A percentile compares a stretch with the other conserved stretches of the same genome.
phyloP scores from a whole-genome alignment of 129 eudicot genomes.

The Flaveria brownii region DNA sequence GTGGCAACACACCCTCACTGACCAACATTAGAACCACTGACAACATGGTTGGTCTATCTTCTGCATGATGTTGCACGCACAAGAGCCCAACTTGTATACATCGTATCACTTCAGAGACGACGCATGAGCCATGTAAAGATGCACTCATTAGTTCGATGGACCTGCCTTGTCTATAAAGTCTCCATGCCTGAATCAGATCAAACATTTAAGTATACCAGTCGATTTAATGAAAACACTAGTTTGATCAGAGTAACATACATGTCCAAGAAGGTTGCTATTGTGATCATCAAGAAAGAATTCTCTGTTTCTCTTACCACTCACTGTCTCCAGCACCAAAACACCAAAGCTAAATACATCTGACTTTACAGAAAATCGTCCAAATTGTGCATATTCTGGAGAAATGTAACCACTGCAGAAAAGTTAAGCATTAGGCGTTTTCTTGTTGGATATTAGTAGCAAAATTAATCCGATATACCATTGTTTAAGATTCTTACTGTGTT shows the following conservation, averaged over 20 bases:
- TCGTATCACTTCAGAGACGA: slow-evolving; percentile 22
- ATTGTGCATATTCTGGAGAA: slow-evolving; percentile 49
- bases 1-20: slow-evolving; percentile 37
- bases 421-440: neutral
- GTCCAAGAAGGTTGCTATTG: slow-evolving; percentile 48
- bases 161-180: slow-evolving; percentile 24
- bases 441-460: neutral
- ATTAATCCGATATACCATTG: neutral
- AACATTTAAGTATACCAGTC: slow-evolving; percentile 2
- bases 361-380: slow-evolving; percentile 43
- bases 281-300: slow-evolving; percentile 44
- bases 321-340: slow-evolving; percentile 44
- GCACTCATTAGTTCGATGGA: slow-evolving; percentile 22
- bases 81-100: slow-evolving; percentile 44
- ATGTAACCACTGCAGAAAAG: slow-evolving; percentile 42
- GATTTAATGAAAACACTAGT: neutral
- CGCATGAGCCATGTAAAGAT: slow-evolving; percentile 20
- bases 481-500: slow-evolving; percentile 40
- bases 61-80: slow-evolving; percentile 50
- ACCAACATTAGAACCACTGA: slow-evolving; percentile 48
- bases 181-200: slow-evolving; percentile 28
- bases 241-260: slow-evolving; percentile 31
- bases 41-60: slow-evolving; percentile 56
- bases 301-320: slow-evolving; percentile 47
- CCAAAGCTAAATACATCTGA: slow-evolving; percentile 57